Evolutionary conservation across 2,329 filamentous ascomycete species (phyloP).

Genomic region (Fusarium subtropicale): DNA sequence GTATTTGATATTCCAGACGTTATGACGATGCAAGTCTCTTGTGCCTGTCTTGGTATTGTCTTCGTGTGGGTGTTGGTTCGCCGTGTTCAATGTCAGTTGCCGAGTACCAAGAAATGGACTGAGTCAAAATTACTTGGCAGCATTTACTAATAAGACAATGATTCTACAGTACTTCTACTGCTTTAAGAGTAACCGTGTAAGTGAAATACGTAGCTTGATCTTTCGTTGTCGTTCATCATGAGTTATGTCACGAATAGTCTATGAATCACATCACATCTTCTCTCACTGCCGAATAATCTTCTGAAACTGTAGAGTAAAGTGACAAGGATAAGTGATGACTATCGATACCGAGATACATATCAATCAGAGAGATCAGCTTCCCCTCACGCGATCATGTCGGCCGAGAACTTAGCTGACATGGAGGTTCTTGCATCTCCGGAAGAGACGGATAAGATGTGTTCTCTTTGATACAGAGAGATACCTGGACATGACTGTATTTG

Average conservation of each 20-base stretch:
- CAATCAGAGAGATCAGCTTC: neutral
- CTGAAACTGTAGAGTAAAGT: neutral
- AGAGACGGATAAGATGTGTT: neutral
- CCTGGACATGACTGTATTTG: neutral
- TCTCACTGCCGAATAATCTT: neutral
- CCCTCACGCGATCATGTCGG: conserved; percentile 29
- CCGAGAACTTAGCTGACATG: conserved; percentile 16
- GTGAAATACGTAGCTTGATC: neutral
- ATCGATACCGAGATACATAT: neutral
- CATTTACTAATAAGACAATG: neutral
- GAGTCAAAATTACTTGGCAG: neutral
- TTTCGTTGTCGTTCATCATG: neutral
- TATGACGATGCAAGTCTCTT: neutral
- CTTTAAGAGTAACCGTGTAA: neutral
- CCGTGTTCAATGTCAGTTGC: neutral
- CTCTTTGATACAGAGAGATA: neutral
- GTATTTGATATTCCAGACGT: neutral
- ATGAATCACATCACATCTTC: neutral
- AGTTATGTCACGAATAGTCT: neutral
- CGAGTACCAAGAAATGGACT: neutral
- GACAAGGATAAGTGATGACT: neutral
- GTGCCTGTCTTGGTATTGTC: neutral
- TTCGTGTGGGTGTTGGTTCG: neutral
- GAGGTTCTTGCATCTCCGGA: conserved; percentile 1
- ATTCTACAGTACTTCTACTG: neutral